These are phyloP conservation scores for Arxiozyma slooffiae DNA, from an alignment of 1,139 yeast species.

Conservation along the genomic window DNA sequence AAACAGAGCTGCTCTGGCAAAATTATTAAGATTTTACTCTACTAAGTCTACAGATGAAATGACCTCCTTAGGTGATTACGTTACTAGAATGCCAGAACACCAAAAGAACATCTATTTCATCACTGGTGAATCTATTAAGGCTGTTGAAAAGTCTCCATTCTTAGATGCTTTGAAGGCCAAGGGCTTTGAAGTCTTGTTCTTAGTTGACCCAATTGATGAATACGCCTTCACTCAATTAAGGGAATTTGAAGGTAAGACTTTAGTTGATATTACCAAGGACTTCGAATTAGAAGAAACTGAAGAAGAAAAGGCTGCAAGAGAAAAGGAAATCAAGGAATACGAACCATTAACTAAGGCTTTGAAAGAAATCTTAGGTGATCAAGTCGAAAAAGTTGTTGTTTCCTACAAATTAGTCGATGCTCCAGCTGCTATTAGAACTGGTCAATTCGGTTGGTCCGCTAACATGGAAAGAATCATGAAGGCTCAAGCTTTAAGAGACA, in stretches of 20 bases:
- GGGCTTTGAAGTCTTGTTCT: conserved; percentile 94
- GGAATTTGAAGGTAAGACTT: conserved; percentile 98
- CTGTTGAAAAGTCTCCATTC: conserved; percentile 98
- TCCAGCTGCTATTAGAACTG: conserved; percentile 99
- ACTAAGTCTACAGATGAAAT: conserved; percentile 90
- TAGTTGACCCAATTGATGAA: conserved; percentile 99
- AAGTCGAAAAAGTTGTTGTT: conserved; percentile 98
- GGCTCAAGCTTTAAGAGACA: conserved; percentile 99
- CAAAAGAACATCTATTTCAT: conserved; percentile 99
- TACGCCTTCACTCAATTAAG: conserved; percentile 98
- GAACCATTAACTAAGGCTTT: conserved; percentile 92
- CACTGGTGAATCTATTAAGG: conserved; percentile 97
- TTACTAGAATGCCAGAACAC: conserved; percentile 99
- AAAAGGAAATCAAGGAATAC: conserved; percentile 81
- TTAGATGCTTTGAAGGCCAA: conserved; percentile 97
- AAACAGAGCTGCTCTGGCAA: conserved; percentile 92
- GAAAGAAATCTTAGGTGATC: conserved; percentile 95
- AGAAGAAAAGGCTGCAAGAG: conserved; percentile 92
- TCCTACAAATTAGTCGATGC: conserved; percentile 96
- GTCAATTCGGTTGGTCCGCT: conserved; percentile 99
- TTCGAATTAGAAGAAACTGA: conserved; percentile 98
- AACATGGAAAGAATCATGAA: conserved; percentile 99
- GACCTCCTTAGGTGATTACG: conserved; percentile 93
- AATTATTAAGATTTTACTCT: conserved; percentile 93
- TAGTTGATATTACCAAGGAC: conserved; percentile 98